These are phyloP conservation scores for Arthrobotrys iridis DNA, from an alignment of 2,329 filamentous ascomycete genomes.

Conservation along the genomic window DNA sequence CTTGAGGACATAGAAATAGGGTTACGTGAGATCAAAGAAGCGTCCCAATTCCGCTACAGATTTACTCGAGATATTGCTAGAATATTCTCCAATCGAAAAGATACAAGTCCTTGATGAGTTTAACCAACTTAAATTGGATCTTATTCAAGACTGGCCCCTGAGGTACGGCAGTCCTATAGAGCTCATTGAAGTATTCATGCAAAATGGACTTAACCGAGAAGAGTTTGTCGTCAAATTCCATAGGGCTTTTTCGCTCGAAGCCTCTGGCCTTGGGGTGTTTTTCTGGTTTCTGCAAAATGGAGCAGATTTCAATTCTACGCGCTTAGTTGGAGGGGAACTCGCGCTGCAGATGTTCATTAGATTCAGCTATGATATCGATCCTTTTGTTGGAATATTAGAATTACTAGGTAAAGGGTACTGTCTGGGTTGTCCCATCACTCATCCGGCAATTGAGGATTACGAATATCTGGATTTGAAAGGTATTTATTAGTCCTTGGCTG, in stretches of 20 bases:
- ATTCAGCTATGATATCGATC: background rate
- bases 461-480: background rate
- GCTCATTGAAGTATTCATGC: background rate
- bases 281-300: background rate
- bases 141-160: no score
- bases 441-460: background rate
- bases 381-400: no score
- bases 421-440: background rate
- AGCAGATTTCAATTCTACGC: background rate
- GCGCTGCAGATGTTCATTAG: no score
- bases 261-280: background rate
- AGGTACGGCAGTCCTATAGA: no score
- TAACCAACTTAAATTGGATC: no score
- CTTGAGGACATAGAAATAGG: background rate
- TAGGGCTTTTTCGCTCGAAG: no score
- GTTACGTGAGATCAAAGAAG: background rate
- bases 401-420: background rate
- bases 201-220: background rate
- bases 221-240: background rate
- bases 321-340: background rate
- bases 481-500: no score
- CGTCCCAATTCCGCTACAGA: background rate
- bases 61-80: background rate
- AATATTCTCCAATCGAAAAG: background rate
- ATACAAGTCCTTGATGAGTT: background rate